These are phyloP conservation scores for Mucor lusitanicus DNA, from an alignment of 371 early-diverging fungal species.

Conservation along the genomic window DNA sequence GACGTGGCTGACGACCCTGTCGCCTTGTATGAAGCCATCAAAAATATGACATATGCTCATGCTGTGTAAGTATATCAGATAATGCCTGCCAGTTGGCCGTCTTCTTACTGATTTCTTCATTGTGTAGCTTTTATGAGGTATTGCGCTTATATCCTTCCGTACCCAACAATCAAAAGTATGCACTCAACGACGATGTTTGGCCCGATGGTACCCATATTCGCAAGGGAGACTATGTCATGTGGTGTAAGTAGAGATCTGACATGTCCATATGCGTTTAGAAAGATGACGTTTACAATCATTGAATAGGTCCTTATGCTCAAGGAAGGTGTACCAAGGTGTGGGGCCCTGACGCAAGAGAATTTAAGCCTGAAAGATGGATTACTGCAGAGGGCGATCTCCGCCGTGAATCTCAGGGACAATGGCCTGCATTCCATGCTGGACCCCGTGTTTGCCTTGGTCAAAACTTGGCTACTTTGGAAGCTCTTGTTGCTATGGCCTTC, in stretches of 20 bases:
- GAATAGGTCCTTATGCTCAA: constrained; percentile 46
- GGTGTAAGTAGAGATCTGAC: constrained; percentile 21
- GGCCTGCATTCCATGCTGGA: constrained; percentile 68
- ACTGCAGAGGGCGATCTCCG: constrained; percentile 33
- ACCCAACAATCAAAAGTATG: constrained; percentile 66
- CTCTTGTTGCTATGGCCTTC: constrained; percentile 39
- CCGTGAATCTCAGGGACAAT: constrained; percentile 42
- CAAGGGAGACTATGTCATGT: constrained; percentile 56
- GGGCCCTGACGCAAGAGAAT: constrained; percentile 61
- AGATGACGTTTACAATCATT: neutral
- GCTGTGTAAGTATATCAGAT: constrained; percentile 31
- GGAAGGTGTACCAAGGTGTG: constrained; percentile 57
- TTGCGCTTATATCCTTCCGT: constrained; percentile 74
- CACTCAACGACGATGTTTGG: constrained; percentile 63
- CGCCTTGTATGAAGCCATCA: constrained; percentile 46
- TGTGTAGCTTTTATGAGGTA: constrained; percentile 51
- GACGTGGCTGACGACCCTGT: constrained; percentile 28
- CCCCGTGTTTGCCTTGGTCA: constrained; percentile 70
- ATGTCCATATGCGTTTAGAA: too few relatives aligned
- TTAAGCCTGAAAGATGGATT: constrained; percentile 69
- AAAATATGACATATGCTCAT: constrained; percentile 58
- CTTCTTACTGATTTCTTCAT: neutral
- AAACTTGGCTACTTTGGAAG: constrained; percentile 50
- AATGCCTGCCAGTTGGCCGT: neutral
- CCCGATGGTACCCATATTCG: constrained; percentile 69